Evolutionary conservation across 2,329 filamentous ascomycete species (phyloP).

Genomic region (Paecilomyces niveus): DNA sequence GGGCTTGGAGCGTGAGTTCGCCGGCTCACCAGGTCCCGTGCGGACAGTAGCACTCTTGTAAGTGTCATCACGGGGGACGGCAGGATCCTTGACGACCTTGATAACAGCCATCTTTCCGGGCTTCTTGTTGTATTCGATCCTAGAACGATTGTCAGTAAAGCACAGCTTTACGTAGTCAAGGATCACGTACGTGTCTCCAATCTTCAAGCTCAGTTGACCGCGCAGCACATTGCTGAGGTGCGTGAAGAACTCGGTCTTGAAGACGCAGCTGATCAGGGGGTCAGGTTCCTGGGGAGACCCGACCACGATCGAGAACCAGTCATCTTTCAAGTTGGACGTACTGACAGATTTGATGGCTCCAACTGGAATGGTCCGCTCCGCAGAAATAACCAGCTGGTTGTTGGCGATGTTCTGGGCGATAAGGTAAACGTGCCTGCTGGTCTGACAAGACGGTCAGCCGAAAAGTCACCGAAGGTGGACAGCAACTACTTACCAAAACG

Average conservation of each 20-base stretch:
- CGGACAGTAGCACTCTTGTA: slow-evolving; percentile 95
- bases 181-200: slow-evolving; percentile 56
- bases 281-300: slow-evolving; percentile 89
- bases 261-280: slow-evolving; percentile 83
- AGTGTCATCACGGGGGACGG: slow-evolving; percentile 62
- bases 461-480: background rate
- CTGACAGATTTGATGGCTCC: slow-evolving; percentile 85
- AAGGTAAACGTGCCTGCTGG: slow-evolving; percentile 79
- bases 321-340: slow-evolving; percentile 74
- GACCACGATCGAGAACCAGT: slow-evolving; percentile 92
- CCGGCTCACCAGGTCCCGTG: slow-evolving; percentile 73
- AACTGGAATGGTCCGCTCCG: slow-evolving; percentile 75
- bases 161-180: slow-evolving; percentile 14
- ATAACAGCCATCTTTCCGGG: slow-evolving; percentile 84
- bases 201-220: slow-evolving; percentile 72
- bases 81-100: slow-evolving; percentile 84
- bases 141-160: slow-evolving; percentile 17
- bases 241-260: slow-evolving; percentile 97
- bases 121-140: slow-evolving; percentile 95
- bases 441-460: slow-evolving; percentile 26
- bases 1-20: slow-evolving; percentile 73
- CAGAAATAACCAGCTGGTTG: slow-evolving; percentile 69
- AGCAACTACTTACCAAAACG: slow-evolving; percentile 50
- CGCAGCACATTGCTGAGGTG: slow-evolving; percentile 76
- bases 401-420: slow-evolving; percentile 78